Conservation (phyloP, 2,329 filamentous ascomycete species). For the Epichloe hybrida region DNA sequence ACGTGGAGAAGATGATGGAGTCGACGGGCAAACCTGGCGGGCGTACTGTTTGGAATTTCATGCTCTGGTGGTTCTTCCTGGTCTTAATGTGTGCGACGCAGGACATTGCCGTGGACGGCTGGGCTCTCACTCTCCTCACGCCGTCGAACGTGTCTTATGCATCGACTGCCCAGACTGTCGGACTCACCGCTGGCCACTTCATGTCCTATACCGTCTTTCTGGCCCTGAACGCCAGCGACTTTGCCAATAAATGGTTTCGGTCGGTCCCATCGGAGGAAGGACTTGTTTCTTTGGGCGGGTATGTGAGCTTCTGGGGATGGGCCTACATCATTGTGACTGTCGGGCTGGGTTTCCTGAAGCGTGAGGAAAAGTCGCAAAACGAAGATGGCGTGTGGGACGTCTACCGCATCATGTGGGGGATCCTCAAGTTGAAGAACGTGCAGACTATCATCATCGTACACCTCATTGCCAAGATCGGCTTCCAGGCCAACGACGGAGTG, state of each 20-base stretch:
- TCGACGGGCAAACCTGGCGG: constrained; percentile 58
- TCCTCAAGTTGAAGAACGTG: constrained; percentile 89
- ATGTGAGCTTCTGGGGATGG: constrained; percentile 95
- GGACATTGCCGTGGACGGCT: constrained; percentile 96
- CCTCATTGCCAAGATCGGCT: constrained; percentile 94
- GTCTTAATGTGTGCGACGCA: constrained; percentile 98
- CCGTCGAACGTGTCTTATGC: constrained; percentile 92
- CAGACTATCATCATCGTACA: constrained; percentile 95
- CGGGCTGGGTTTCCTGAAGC: constrained; percentile 72
- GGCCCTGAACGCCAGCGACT: constrained; percentile 87
- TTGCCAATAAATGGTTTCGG: constrained; percentile 92
- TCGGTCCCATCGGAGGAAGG: constrained; percentile 56
- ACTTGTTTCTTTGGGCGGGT: constrained; percentile 71
- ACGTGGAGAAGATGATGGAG: constrained; percentile 61
- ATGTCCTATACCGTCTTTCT: constrained; percentile 95
- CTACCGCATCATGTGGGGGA: constrained; percentile 96
- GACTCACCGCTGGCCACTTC: constrained; percentile 89
- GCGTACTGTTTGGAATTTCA: constrained; percentile 79
- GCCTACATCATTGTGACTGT: constrained; percentile 78
- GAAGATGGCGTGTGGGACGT: constrained; percentile 89
- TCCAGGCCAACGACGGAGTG: constrained; percentile 95
- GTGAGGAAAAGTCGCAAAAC: constrained; percentile 79
- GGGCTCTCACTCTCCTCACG: constrained; percentile 86
- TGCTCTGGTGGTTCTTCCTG: constrained; percentile 94
- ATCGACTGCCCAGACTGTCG: constrained; percentile 92